A percentile compares a stretch with the other conserved stretches of the same genome.
Evolutionary conservation across 2,329 filamentous ascomycete species (phyloP).

Genomic region (Endoconidiophora polonica): DNA sequence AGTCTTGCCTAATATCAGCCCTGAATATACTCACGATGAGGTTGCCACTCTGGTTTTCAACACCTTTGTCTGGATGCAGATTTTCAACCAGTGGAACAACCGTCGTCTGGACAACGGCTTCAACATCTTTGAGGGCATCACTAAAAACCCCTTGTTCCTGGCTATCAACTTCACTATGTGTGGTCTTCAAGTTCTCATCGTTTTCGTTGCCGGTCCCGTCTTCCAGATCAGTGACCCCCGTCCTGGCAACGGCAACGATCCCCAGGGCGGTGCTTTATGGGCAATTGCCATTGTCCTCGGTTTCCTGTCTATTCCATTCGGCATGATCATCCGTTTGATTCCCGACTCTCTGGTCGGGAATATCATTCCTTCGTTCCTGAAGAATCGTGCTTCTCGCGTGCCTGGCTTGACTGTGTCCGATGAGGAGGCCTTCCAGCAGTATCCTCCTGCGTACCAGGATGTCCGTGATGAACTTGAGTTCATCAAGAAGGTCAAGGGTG

Average conservation of each 20-base stretch:
- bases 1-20: slow-evolving; percentile 11
- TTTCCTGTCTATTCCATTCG: slow-evolving; percentile 69
- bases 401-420: slow-evolving; percentile 46
- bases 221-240: slow-evolving; percentile 44
- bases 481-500: slow-evolving; percentile 64
- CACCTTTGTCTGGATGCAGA: slow-evolving; percentile 98
- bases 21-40: slow-evolving; percentile 23
- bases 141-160: slow-evolving; percentile 76
- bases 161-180: slow-evolving; percentile 75
- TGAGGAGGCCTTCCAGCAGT: slow-evolving; percentile 47
- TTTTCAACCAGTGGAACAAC: slow-evolving; percentile 97
- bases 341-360: slow-evolving; percentile 52
- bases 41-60: slow-evolving; percentile 84
- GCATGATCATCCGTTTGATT: slow-evolving; percentile 62
- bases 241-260: slow-evolving; percentile 23
- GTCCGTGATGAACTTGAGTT: slow-evolving; percentile 69
- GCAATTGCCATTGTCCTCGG: slow-evolving; percentile 73
- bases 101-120: slow-evolving; percentile 85
- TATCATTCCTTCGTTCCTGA: slow-evolving; percentile 36
- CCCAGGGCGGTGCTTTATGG: slow-evolving; percentile 64
- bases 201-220: slow-evolving; percentile 68
- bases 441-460: slow-evolving; percentile 56
- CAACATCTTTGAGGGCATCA: slow-evolving; percentile 86
- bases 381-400: slow-evolving; percentile 28
- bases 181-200: slow-evolving; percentile 74